Percentiles rank a stretch among this genome's conserved stretches.
These are phyloP conservation scores for Alternaria sp. DNA, from an alignment of 2,329 filamentous ascomycete species.

Conservation along the genomic window DNA sequence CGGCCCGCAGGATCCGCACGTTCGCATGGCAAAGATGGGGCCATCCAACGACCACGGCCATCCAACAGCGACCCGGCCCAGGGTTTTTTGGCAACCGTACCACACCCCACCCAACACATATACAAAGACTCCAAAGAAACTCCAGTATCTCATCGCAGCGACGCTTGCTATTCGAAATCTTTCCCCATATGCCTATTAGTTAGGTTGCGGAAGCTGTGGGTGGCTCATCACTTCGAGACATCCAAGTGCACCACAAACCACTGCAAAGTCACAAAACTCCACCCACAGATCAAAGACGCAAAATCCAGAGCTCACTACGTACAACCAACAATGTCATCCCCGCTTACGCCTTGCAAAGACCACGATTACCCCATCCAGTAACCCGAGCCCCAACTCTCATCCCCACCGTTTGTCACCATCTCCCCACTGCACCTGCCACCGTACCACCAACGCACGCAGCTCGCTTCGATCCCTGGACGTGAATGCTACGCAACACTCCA, in stretches of 20 bases:
- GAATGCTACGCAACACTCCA: neutral
- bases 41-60: neutral
- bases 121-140: neutral
- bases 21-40: slow-evolving; percentile 9
- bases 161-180: neutral
- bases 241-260: neutral
- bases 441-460: neutral
- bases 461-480: neutral
- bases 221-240: neutral
- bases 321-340: neutral
- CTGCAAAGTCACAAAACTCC: neutral
- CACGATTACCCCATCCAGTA: neutral
- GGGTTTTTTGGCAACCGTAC: neutral
- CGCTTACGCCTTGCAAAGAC: neutral
- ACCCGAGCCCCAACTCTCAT: neutral
- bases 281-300: neutral
- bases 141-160: neutral
- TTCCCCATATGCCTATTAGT: neutral
- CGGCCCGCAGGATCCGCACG: slow-evolving; percentile 9
- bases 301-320: neutral
- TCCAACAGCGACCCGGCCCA: neutral
- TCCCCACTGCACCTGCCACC: neutral
- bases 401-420: neutral
- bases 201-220: neutral
- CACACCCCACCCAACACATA: neutral